Conservation (phyloP, 2,329 filamentous ascomycete species). For the Akanthomyces lecanii region DNA sequence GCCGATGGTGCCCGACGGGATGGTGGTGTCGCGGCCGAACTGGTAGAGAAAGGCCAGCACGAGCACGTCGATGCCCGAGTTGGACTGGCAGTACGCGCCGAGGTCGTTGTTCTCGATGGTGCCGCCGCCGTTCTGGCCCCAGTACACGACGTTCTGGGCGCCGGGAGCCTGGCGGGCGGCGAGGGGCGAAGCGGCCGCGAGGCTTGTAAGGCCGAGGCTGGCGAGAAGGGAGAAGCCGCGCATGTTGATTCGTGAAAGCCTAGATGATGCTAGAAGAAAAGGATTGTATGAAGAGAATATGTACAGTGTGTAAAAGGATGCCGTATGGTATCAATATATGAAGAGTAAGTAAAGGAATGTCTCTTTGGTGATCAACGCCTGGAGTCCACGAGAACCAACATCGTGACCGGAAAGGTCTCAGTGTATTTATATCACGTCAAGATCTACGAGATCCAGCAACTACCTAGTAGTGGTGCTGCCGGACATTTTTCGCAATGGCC, state of each 20-base stretch:
- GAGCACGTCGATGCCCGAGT: slow-evolving; percentile 38
- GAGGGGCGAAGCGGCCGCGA: slow-evolving; percentile 16
- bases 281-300: slow-evolving; percentile 1
- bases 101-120: slow-evolving; percentile 35
- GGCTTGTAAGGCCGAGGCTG: slow-evolving; percentile 20
- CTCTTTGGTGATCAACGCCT: slow-evolving; percentile 10
- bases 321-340: neutral
- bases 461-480: neutral
- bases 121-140: slow-evolving; percentile 26
- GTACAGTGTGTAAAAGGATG: neutral
- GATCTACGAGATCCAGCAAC: neutral
- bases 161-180: slow-evolving; percentile 18
- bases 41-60: slow-evolving; percentile 40
- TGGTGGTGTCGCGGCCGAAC: slow-evolving; percentile 31
- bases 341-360: slow-evolving; percentile 5
- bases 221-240: slow-evolving; percentile 17
- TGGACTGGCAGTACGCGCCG: slow-evolving; percentile 33
- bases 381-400: slow-evolving; percentile 7
- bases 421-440: neutral
- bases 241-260: slow-evolving; percentile 14
- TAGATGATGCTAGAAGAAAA: neutral
- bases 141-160: slow-evolving; percentile 31
- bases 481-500: neutral
- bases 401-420: slow-evolving; percentile 1
- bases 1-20: slow-evolving; percentile 37